Percentiles rank a stretch among this genome's conserved stretches.
Evolutionary conservation across 225 moss, liverwort and hornwort genomes (phyloP).

Genomic region (Pseudoscleropodium purum): DNA sequence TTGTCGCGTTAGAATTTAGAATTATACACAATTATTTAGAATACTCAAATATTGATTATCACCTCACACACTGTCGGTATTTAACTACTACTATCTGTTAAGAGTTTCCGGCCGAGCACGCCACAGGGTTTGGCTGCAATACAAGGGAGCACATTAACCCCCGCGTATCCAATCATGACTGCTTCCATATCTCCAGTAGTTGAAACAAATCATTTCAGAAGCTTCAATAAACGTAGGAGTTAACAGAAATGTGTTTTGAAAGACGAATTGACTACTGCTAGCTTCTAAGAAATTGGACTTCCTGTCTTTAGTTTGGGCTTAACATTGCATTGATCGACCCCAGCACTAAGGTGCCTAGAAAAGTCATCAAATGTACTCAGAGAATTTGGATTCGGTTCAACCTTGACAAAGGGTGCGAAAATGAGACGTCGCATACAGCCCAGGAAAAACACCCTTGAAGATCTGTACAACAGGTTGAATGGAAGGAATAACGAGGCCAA

Average conservation of each 20-base stretch:
- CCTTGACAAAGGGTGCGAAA: constrained; percentile 62
- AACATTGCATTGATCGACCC: not conserved
- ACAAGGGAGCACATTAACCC: not conserved
- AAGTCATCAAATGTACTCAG: not conserved
- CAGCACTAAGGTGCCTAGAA: not conserved
- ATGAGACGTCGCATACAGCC: constrained; percentile 34
- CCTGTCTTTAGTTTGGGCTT: not conserved
- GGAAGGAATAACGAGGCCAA: constrained; percentile 45
- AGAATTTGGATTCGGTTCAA: not conserved
- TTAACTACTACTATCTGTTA: not conserved
- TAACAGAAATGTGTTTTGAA: not conserved
- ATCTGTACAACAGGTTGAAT: constrained; percentile 50
- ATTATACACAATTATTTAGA: not conserved
- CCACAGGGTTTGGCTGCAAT: not conserved
- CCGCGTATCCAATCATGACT: not conserved
- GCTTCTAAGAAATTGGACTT: not conserved
- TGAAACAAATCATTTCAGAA: not conserved
- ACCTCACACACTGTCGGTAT: not conserved
- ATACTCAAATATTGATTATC: not conserved
- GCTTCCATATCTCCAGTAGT: not conserved
- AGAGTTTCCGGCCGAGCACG: not conserved
- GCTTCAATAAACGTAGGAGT: not conserved
- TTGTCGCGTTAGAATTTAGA: not conserved
- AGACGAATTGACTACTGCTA: not conserved
- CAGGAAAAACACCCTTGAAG: constrained; percentile 56